phyloP scores from a whole-genome alignment of 2,329 filamentous ascomycete species.

The Fusarium sp. region DNA sequence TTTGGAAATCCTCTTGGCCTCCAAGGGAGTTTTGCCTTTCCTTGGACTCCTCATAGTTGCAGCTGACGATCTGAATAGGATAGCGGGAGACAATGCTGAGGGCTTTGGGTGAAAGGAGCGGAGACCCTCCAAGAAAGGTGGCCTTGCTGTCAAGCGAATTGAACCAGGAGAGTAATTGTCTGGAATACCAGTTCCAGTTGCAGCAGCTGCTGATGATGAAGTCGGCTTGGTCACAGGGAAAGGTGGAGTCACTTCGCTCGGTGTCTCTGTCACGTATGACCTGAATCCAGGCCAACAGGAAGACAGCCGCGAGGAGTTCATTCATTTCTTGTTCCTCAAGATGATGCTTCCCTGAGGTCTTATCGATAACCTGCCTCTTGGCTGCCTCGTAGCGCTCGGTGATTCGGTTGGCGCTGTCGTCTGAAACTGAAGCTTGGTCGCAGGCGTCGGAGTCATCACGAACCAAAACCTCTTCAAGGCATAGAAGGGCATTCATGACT shows the following conservation, averaged over 20 bases:
- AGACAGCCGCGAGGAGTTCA: conserved; percentile 13
- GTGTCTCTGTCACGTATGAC: conserved; percentile 8
- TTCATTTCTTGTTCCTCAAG: neutral
- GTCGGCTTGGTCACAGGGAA: conserved; percentile 8
- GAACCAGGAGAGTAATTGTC: conserved; percentile 13
- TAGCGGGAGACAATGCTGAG: conserved; percentile 10
- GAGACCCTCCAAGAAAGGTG: conserved; percentile 7
- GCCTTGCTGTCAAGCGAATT: conserved; percentile 23
- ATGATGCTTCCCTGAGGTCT: neutral
- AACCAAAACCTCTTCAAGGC: conserved; percentile 10
- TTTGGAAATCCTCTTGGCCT: neutral
- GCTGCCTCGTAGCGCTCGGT: conserved; percentile 3
- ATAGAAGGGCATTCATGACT: conserved; percentile 9
- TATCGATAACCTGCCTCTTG: neutral
- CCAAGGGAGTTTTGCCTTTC: neutral
- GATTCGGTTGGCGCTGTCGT: conserved; percentile 2
- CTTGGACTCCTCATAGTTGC: conserved; percentile 16
- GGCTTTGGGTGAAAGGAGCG: conserved; percentile 9
- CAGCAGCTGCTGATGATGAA: conserved; percentile 8
- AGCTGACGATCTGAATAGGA: conserved; percentile 14
- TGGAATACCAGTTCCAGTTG: conserved; percentile 18
- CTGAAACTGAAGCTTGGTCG: neutral
- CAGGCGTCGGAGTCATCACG: neutral
- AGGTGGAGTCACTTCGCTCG: neutral
- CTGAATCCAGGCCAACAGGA: conserved; percentile 14